A percentile compares a stretch with the other conserved stretches of the same genome.
phyloP scores from a whole-genome alignment of 176 grass and related monocot species.

The Cenchrus americanus region DNA sequence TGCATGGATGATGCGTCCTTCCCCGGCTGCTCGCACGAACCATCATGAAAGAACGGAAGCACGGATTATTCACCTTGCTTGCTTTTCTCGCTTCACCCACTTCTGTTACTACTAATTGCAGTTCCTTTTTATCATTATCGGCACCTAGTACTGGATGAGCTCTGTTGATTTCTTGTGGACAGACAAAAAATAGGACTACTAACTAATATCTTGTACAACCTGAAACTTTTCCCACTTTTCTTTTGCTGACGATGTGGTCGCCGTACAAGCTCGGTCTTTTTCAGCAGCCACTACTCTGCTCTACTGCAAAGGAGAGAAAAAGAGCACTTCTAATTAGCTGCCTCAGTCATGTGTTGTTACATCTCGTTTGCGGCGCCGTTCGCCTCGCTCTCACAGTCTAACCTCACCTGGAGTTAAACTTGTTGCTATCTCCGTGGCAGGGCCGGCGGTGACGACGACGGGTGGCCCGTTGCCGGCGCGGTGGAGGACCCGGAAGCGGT shows the following conservation, averaged over 20 bases:
- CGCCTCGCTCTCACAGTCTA: not conserved
- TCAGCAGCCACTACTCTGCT: not conserved
- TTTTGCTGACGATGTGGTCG: not conserved
- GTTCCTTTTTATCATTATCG: not conserved
- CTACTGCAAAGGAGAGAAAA: not conserved
- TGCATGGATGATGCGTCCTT: not conserved
- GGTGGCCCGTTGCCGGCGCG: slow-evolving; percentile 40
- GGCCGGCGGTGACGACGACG: not conserved
- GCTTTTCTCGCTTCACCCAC: not conserved
- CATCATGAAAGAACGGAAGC: not conserved
- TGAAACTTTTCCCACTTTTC: not conserved
- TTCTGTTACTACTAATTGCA: not conserved
- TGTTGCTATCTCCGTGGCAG: not conserved
- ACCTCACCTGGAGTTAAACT: not conserved
- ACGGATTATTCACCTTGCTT: not conserved
- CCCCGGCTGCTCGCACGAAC: not conserved
- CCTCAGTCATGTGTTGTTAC: slow-evolving; percentile 19
- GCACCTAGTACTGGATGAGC: not conserved
- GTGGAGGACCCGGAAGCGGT: slow-evolving; percentile 82
- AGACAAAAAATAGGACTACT: not conserved
- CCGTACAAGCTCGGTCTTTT: not conserved
- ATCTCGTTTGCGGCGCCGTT: not conserved
- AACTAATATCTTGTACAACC: not conserved
- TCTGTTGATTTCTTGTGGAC: not conserved
- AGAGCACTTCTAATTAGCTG: no score